Evolutionary conservation across 2,329 filamentous ascomycete genomes (phyloP).

Genomic region (Ampelomyces quisqualis): DNA sequence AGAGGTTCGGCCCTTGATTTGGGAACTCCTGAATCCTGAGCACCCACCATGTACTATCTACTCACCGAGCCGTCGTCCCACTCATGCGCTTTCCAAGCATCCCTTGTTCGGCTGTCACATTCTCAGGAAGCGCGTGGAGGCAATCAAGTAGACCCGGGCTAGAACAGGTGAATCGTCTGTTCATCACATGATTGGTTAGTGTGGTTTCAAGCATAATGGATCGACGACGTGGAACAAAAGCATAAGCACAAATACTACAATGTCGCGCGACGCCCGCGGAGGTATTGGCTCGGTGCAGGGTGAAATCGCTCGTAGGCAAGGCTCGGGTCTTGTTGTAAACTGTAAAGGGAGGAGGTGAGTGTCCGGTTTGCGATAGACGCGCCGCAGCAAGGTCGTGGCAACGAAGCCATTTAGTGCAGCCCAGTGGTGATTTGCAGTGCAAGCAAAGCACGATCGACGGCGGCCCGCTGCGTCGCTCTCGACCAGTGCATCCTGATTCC

Average conservation of each 20-base stretch:
- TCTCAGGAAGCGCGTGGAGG: neutral
- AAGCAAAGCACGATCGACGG: slow-evolving; percentile 18
- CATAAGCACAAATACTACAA: too few relatives aligned
- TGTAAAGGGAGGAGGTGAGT: neutral
- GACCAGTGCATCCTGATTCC: slow-evolving; percentile 18
- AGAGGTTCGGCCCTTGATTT: too few relatives aligned
- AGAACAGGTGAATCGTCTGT: slow-evolving; percentile 2
- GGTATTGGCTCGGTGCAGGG: too few relatives aligned
- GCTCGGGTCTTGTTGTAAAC: neutral
- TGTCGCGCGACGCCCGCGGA: too few relatives aligned
- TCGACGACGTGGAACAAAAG: slow-evolving; percentile 7
- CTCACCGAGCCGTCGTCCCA: too few relatives aligned
- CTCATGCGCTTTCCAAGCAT: too few relatives aligned
- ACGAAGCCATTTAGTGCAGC: neutral
- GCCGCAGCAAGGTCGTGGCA: neutral
- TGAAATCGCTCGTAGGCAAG: too few relatives aligned
- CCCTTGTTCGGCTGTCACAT: neutral
- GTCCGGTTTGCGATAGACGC: neutral
- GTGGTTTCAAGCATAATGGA: slow-evolving; percentile 25
- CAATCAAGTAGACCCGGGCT: neutral
- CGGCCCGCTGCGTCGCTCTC: slow-evolving; percentile 26
- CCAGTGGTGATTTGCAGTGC: slow-evolving; percentile 22
- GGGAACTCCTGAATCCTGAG: too few relatives aligned
- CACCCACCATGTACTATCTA: too few relatives aligned
- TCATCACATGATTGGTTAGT: slow-evolving; percentile 11